These are phyloP conservation scores for Diplodia intermedia DNA, from an alignment of 2,329 filamentous ascomycete species.

Conservation along the genomic window DNA sequence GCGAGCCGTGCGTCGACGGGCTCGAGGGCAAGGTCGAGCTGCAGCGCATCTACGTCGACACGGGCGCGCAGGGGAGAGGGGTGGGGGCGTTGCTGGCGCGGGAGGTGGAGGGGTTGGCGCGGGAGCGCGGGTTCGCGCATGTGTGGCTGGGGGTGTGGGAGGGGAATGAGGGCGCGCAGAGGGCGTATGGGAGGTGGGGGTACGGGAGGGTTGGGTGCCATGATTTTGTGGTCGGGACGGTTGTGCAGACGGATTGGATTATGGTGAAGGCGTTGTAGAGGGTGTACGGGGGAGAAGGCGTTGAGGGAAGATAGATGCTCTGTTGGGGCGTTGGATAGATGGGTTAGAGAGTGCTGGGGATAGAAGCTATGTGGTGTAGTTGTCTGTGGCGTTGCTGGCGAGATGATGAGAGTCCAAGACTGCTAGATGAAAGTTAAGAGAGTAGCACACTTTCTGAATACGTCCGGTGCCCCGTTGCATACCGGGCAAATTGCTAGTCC, in stretches of 20 bases:
- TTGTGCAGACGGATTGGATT: slow-evolving; percentile 54
- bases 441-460: too few species aligned
- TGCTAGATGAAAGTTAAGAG: too few species aligned
- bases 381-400: too few species aligned
- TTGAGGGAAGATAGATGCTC: too few species aligned
- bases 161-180: slow-evolving; percentile 51
- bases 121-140: slow-evolving; percentile 45
- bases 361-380: too few species aligned
- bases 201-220: slow-evolving; percentile 52
- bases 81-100: slow-evolving; percentile 45
- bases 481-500: too few species aligned
- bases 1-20: slow-evolving; percentile 14
- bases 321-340: too few species aligned
- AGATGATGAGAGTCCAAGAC: too few species aligned
- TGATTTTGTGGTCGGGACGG: slow-evolving; percentile 52
- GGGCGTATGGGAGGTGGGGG: slow-evolving; percentile 52
- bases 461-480: too few species aligned
- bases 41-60: slow-evolving; percentile 54
- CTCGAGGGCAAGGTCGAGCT: slow-evolving; percentile 49
- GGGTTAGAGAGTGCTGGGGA: too few species aligned
- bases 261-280: slow-evolving; percentile 44
- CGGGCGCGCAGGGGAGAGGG: slow-evolving; percentile 48
- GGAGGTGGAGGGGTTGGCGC: slow-evolving; percentile 40
- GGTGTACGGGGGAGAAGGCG: too few species aligned
- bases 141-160: slow-evolving; percentile 60